Conservation (phyloP, 306 rosid genomes). For the Fagus crenata region DNA sequence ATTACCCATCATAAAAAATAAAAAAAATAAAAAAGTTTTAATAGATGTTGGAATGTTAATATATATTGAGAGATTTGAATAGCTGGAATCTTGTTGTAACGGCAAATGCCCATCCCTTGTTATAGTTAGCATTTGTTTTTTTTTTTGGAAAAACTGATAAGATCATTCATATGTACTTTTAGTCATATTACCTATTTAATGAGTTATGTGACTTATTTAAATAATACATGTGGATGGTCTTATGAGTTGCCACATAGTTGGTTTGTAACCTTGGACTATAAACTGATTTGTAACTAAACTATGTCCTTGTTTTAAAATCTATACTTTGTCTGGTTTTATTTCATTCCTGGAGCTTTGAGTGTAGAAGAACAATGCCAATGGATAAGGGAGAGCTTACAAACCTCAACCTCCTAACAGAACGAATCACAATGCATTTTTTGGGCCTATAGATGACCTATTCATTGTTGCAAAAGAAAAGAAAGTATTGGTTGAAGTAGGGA, state of each 20-base stretch:
- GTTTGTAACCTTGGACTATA: no score
- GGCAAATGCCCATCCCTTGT: not conserved
- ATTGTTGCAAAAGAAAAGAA: constrained; percentile 61
- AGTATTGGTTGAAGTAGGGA: constrained; percentile 44
- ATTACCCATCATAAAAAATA: no score
- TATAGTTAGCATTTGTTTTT: not conserved
- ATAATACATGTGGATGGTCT: no score
- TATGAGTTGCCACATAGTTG: no score
- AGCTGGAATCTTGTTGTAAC: not conserved
- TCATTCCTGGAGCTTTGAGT: constrained; percentile 68
- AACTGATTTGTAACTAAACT: no score
- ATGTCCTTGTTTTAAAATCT: not conserved
- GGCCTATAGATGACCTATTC: constrained; percentile 58
- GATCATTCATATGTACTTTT: no score
- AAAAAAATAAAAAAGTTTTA: no score
- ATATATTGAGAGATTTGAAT: not conserved
- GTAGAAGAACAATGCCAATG: constrained; percentile 67
- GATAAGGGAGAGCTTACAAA: constrained; percentile 71
- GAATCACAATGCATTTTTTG: constrained; percentile 84
- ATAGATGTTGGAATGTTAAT: no score
- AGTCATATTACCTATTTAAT: no score
- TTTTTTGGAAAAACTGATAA: no score
- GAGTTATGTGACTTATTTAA: no score
- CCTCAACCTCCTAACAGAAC: constrained; percentile 90
- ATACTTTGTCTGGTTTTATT: constrained; percentile 54